phyloP scores from a whole-genome alignment of 306 rosid genomes.

The Argentina anserina region DNA sequence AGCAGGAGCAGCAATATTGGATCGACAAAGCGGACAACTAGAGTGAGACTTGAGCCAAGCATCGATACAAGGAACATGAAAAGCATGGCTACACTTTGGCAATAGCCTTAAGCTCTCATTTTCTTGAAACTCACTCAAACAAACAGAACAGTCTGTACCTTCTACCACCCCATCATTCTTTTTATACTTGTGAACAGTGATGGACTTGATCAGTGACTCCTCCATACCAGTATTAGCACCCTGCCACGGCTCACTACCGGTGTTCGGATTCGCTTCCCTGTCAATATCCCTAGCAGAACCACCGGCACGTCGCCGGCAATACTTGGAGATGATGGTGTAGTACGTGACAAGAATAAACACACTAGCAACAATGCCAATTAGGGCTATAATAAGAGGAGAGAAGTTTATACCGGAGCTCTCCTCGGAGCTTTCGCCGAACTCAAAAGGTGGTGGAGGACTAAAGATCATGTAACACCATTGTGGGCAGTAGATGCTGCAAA shows the following conservation, averaged over 20 bases:
- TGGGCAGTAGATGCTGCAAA: conserved; percentile 78
- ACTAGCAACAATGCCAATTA: conserved; percentile 64
- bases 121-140: conserved; percentile 70
- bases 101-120: conserved; percentile 57
- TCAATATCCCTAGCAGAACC: background rate
- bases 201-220: conserved; percentile 53
- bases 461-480: conserved; percentile 68
- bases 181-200: conserved; percentile 48
- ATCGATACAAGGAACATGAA: conserved; percentile 80
- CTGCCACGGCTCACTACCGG: conserved; percentile 19
- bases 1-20: conserved; percentile 28
- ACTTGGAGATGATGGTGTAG: conserved; percentile 58
- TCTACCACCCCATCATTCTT: conserved; percentile 46
- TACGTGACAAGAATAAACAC: conserved; percentile 57
- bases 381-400: conserved; percentile 71
- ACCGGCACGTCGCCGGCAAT: conserved; percentile 35
- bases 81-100: conserved; percentile 76
- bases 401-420: conserved; percentile 33
- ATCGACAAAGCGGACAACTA: conserved; percentile 71
- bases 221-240: conserved; percentile 47
- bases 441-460: conserved; percentile 68
- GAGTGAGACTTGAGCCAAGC: conserved; percentile 70
- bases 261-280: conserved; percentile 2
- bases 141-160: conserved; percentile 72
- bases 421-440: background rate